phyloP scores from a whole-genome alignment of 176 grass and related monocot genomes.

The Oryza rufipogon region DNA sequence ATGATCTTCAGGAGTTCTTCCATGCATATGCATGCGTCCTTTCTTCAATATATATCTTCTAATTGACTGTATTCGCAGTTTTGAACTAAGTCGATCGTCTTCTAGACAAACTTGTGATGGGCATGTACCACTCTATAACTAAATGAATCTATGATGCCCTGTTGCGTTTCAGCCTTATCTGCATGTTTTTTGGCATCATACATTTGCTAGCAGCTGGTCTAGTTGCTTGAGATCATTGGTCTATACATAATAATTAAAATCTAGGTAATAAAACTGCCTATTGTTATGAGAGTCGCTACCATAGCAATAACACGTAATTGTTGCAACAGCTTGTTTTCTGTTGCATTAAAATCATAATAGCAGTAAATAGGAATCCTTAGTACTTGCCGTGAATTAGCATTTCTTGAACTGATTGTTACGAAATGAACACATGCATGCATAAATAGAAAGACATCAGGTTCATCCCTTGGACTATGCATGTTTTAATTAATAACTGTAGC shows the following conservation, averaged over 20 bases:
- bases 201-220: neutral
- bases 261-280: neutral
- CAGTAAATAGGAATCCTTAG: neutral
- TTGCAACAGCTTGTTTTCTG: neutral
- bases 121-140: neutral
- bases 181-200: constrained; percentile 4
- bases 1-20: constrained; percentile 22
- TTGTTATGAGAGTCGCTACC: neutral
- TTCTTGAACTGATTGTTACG: neutral
- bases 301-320: neutral
- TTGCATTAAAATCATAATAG: neutral
- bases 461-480: neutral
- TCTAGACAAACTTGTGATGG: neutral
- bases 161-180: constrained; percentile 13
- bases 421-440: constrained; percentile 14
- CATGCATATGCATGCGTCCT: neutral
- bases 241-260: neutral
- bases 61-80: neutral
- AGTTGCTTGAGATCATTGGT: neutral
- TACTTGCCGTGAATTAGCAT: neutral
- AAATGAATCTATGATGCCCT: neutral
- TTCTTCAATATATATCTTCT: constrained; percentile 24
- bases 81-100: constrained; percentile 24
- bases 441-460: constrained; percentile 10
- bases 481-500: neutral